Evolutionary conservation across 164 flowering plant genomes (phyloP).

Genomic region (grape (Vitis vinifera)): ASM3070453v1 NC_081813.1:2435001-2435500

Average conservation of each 20-base stretch:
- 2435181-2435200: background rate
- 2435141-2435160: background rate
- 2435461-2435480: too few relatives aligned
- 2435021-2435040: slow-evolving; percentile 76
- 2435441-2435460: too few relatives aligned
- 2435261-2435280: too few relatives aligned
- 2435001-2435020: slow-evolving; percentile 85
- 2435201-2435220: background rate
- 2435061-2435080: slow-evolving; percentile 51
- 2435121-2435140: slow-evolving; percentile 44
- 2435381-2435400: too few relatives aligned
- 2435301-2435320: too few relatives aligned
- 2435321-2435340: too few relatives aligned
- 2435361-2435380: too few relatives aligned
- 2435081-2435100: slow-evolving; percentile 92
- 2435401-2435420: too few relatives aligned
- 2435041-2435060: slow-evolving; percentile 55
- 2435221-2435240: background rate
- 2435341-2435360: too few relatives aligned
- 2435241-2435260: background rate
- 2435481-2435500: too few relatives aligned
- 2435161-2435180: background rate
- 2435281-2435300: too few relatives aligned
- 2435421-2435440: too few relatives aligned
- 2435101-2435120: slow-evolving; percentile 88